Conservation (phyloP, 2,329 filamentous ascomycete genomes). For the Penicillium sp. region DNA sequence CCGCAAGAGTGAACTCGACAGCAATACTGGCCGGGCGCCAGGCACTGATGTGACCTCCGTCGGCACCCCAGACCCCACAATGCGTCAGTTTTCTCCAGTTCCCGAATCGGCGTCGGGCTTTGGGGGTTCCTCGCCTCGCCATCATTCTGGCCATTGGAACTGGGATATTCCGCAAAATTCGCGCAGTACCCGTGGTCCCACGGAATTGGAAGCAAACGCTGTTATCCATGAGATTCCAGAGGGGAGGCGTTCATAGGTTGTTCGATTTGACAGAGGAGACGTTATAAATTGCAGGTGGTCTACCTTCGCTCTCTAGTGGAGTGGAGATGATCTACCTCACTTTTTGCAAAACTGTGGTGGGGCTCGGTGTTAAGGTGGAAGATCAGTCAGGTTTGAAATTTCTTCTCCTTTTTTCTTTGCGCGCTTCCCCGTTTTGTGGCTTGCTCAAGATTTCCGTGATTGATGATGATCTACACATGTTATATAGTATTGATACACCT, state of each 20-base stretch:
- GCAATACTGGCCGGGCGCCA: conserved; percentile 2
- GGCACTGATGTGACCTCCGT: conserved; percentile 11
- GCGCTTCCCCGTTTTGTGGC: not conserved
- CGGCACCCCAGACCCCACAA: conserved; percentile 11
- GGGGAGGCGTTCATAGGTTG: not conserved
- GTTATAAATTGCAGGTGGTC: not conserved
- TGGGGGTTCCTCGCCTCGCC: conserved; percentile 6
- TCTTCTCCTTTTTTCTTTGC: not conserved
- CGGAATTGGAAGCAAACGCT: conserved; percentile 21
- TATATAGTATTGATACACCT: conserved; percentile 2
- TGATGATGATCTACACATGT: not conserved
- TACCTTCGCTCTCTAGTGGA: not conserved
- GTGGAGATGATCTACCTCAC: not conserved
- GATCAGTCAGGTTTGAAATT: not conserved
- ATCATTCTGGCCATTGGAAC: conserved; percentile 15
- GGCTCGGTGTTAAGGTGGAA: not conserved
- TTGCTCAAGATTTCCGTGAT: not conserved
- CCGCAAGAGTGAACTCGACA: conserved; percentile 22
- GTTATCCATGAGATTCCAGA: conserved; percentile 11
- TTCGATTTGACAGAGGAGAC: not conserved
- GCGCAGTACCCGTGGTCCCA: conserved; percentile 4
- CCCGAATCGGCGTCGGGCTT: not conserved
- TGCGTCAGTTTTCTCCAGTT: conserved; percentile 10
- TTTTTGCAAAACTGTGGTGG: not conserved
- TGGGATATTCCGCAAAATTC: conserved; percentile 18